Base-by-base conservation (phyloP, 169 alveolate species). In the Plasmodium vivax region DNA sequence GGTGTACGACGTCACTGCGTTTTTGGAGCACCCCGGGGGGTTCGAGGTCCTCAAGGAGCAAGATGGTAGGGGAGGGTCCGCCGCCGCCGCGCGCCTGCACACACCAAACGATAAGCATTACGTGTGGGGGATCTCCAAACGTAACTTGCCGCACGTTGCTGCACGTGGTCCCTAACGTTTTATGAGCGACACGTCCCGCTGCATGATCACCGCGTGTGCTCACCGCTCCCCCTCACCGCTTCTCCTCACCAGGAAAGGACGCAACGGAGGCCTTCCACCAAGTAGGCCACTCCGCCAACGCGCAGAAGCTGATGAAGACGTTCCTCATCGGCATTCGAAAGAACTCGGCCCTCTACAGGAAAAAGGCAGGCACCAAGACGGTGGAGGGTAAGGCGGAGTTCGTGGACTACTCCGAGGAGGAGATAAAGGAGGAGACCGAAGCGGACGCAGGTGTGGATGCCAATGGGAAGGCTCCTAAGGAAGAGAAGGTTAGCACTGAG, bases 1-100 rank as follows among this genome's bases (percentile, higher is more conserved):
- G 77, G 92, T 92, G 27, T 92, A 82, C 34, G 95, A 92, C 36
- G 95, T 92, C 23, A 92, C 72, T 92, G 58, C 92, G 68, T 92
- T 92, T 84, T 77, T 41, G 34, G 95, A 92, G 1, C 95, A 92
- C 34, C 95, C 95, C 43, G 95, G 95, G 16, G 95, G 95, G 12
- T 62, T 51, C 58, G 95, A 92, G 16, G 62, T 84, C 14, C 83
- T 92, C 47, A 74, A 84, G 38, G 93, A 92, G 12, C 79, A 84
- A 34, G 83, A 77, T 27, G 95, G 95, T 92, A 82, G 14, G 38
- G 32, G 23, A 41, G 23, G n/a, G 19, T 27, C 27, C 58, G 19
- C 7, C 19, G 19, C 58, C 19, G 3, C 19, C 58, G 14, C 7
- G 58, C 58, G 58, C 12, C 19, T 10, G 58, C 14, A 47, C 14